Evolutionary conservation across 2,329 filamentous ascomycete genomes (phyloP), one percentile per base, ranked within the genome.

Genomic region (Penicillium sp.): DNA sequence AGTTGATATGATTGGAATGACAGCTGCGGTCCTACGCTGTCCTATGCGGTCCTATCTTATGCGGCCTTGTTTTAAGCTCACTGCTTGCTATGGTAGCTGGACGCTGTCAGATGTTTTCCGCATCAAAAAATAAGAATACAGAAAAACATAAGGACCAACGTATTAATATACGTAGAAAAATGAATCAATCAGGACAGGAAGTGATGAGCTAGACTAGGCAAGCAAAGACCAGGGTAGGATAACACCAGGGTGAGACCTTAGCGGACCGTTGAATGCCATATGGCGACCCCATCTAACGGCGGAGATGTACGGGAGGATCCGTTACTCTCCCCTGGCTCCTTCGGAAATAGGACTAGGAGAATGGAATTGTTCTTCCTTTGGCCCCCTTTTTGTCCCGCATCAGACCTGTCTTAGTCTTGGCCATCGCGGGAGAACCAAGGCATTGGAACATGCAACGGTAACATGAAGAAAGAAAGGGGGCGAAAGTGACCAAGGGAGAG

Each of bases 231-330:
- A 23, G 48, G 31, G 11, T 6, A 7, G 35, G n/a, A 39, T 39
- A 50, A 57, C 33, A 25, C 44, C 37, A 44, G 44, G 43, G 39
- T 50, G 55, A 59, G 55, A 59, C 44, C 55, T 56, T 46, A 49
- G 62, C 62, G 58, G 62, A 58, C 56, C 62, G 60, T 60, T 59
- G 21, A 37, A 35, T 42, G 51, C 53, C 59, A 61, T 61, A 61
- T 61, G 56, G 58, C 47, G 53, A 49, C 55, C 53, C 62, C 60
- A 60, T 64, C 53, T 57, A 60, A 65, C 58, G 62, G 60, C 50
- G 49, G 37, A 43, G 27, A 50, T 29, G 35, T 23, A 60, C 62
- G 63, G 63, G 63, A 64, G 53, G 62, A 63, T 56, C 63, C 60
- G 60, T 50, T 31, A 3, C 11, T 13, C 43, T 53, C 51, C 55